Base-by-base conservation (phyloP, 768 basidiomycete genomes). In the Rhizopogon vinicolor region DNA sequence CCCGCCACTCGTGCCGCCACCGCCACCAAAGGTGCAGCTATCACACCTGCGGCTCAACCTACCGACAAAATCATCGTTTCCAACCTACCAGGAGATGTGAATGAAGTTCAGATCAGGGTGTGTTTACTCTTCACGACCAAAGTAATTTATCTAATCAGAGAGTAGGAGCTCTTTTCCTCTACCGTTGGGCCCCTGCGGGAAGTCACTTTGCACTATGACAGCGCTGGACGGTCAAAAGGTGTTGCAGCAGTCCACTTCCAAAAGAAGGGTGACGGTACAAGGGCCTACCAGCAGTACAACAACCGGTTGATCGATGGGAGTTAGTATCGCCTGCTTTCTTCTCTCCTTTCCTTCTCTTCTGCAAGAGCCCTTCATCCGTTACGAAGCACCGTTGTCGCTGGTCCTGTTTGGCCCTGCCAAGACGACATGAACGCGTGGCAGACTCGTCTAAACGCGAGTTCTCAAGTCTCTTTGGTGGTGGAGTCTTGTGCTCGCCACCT, bases 281-380 rank as follows among this genome's bases (percentile, higher is more conserved):
- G 88, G 80, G 97, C 97, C 3, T 94, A 86, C 73, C 81, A 89
- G 64, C 84, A 91, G 61, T 99, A 98, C 80, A 93, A 99, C 83
- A 92, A 91, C 77, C 89, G 97, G 71, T 89, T 98, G 77, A 95
- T 99, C 85, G 97, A 99, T 88, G 93, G 94, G 79, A 97, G 97
- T 99, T 90, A 93, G 97, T 98, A 90, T 81, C 84, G 77, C 76
- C 66, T 68, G 67, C 63, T 71, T 74, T 60, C 59, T 49, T 49
- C 54, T 58, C 58, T 63, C 61, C 62, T 70, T 74, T 71, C 63
- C 69, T 64, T 59, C 50, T 60, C 44, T 70, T 57, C 28, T 58
- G n/a, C 57, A 58, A 63, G 55, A 62, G 52, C 44, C 51, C 25
- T 56, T 56, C 60, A 56, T 56, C 54, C 50, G 41, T 50, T 58